These are phyloP conservation scores for Microstegium vimineum DNA, from an alignment of 176 grass and related monocot species.

Conservation along the genomic window DNA sequence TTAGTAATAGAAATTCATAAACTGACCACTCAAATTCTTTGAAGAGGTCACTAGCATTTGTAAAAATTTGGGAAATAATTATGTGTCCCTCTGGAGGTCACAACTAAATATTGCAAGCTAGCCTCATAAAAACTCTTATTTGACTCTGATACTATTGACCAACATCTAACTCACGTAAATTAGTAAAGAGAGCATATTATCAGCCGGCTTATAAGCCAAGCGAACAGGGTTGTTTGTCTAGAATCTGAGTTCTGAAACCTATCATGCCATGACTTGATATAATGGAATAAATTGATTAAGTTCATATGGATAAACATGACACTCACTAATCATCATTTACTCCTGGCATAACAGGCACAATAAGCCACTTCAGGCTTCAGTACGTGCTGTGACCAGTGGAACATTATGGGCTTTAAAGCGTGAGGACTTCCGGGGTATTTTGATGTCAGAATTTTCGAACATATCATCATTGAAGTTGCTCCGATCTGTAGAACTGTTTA, in stretches of 20 bases:
- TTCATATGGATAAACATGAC: slow-evolving; percentile 4
- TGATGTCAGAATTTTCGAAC: slow-evolving; percentile 92
- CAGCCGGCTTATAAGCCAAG: no score
- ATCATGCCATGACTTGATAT: slow-evolving; percentile 13
- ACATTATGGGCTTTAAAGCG: slow-evolving; percentile 89
- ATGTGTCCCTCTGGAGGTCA: not conserved
- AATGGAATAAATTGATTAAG: not conserved
- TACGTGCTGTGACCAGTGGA: slow-evolving; percentile 76
- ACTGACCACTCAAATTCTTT: not conserved
- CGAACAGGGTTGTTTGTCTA: slow-evolving; percentile 11
- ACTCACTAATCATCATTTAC: slow-evolving; percentile 20
- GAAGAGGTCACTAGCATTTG: not conserved
- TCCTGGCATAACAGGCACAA: slow-evolving; percentile 68
- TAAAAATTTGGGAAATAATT: not conserved
- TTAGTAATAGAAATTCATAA: not conserved
- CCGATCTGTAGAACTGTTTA: slow-evolving; percentile 70
- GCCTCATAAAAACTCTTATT: not conserved
- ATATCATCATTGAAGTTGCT: slow-evolving; percentile 84
- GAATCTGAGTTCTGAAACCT: slow-evolving; percentile 9
- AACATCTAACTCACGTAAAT: not conserved
- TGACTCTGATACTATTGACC: not conserved
- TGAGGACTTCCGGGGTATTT: slow-evolving; percentile 92
- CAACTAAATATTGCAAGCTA: not conserved
- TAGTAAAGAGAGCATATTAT: not conserved
- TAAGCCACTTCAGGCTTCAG: slow-evolving; percentile 95